Conservation (phyloP, 192 early-diverging fungal species). For the Diversispora epigaea region DNA sequence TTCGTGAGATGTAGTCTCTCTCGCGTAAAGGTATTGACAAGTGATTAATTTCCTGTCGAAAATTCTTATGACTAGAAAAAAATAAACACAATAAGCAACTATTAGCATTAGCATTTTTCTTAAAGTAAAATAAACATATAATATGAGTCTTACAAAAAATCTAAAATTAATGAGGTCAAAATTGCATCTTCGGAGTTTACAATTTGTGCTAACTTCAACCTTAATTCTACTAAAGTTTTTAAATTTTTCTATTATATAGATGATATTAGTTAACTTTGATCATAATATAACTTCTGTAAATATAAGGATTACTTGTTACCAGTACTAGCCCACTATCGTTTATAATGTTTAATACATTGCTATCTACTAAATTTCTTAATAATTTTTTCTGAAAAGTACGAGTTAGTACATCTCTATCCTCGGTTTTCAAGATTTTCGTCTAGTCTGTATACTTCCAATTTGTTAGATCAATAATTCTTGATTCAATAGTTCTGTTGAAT, state of each 20-base stretch:
- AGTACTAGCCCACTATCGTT: not conserved
- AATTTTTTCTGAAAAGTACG: not conserved
- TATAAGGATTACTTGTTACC: not conserved
- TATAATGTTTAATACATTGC: conserved; percentile 1
- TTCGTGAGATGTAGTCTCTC: conserved; percentile 8
- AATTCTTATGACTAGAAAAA: conserved; percentile 16
- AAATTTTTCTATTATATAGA: not conserved
- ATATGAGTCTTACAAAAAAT: conserved; percentile 12
- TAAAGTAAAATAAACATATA: not conserved
- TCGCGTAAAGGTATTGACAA: conserved; percentile 8
- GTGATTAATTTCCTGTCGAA: conserved; percentile 11
- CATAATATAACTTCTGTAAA: not conserved
- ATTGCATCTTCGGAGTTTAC: not conserved
- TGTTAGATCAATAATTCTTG: too few relatives aligned
- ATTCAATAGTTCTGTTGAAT: too few relatives aligned
- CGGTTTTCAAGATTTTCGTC: not conserved
- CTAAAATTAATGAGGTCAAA: not conserved
- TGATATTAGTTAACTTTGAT: not conserved
- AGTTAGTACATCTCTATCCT: not conserved
- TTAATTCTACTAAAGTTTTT: not conserved
- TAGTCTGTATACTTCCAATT: too few relatives aligned
- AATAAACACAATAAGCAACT: not conserved
- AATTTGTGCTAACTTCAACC: not conserved
- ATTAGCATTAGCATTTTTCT: conserved; percentile 5
- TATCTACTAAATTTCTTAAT: not conserved